These are phyloP conservation scores for Schwanniomyces yamadae DNA, from an alignment of 805 yeast species.

Conservation along the genomic window DNA sequence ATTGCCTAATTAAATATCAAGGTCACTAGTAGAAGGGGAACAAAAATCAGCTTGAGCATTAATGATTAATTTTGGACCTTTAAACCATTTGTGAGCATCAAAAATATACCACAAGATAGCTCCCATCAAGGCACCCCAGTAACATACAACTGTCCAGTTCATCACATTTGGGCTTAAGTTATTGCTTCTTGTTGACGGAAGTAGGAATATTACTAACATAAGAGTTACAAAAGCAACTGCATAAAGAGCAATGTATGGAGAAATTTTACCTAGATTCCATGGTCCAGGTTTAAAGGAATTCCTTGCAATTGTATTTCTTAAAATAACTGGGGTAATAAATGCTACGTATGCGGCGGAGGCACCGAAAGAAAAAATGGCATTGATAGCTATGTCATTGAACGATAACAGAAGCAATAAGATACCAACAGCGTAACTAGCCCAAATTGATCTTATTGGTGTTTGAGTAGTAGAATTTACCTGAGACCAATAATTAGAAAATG, in stretches of 20 bases:
- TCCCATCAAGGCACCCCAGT: conserved; percentile 1
- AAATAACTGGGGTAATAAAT: not conserved
- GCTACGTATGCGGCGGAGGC: conserved; percentile 3
- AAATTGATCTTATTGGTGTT: conserved; percentile 2
- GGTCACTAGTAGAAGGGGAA: too few relatives aligned
- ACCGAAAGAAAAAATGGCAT: conserved; percentile 2
- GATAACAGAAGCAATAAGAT: not conserved
- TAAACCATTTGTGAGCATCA: conserved; percentile 4
- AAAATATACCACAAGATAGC: conserved; percentile 1
- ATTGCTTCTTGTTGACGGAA: not conserved
- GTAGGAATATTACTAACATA: not conserved
- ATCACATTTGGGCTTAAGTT: not conserved
- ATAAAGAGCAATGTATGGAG: conserved; percentile 1
- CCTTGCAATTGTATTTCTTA: conserved; percentile 1
- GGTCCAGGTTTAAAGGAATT: conserved; percentile 1
- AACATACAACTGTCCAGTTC: conserved; percentile 3
- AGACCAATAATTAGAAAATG: not conserved
- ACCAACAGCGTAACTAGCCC: conserved; percentile 2
- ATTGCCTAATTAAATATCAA: too few relatives aligned
- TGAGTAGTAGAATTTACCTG: not conserved
- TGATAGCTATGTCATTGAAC: conserved; percentile 1
- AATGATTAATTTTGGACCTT: too few relatives aligned
- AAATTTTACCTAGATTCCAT: conserved; percentile 2
- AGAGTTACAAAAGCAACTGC: not conserved
- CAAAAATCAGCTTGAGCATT: too few relatives aligned